Percentiles rank a stretch among this genome's conserved stretches.
Evolutionary conservation across 1,284 basidiomycete genomes (phyloP).

Genomic region (Mycosarcoma maydis): DNA sequence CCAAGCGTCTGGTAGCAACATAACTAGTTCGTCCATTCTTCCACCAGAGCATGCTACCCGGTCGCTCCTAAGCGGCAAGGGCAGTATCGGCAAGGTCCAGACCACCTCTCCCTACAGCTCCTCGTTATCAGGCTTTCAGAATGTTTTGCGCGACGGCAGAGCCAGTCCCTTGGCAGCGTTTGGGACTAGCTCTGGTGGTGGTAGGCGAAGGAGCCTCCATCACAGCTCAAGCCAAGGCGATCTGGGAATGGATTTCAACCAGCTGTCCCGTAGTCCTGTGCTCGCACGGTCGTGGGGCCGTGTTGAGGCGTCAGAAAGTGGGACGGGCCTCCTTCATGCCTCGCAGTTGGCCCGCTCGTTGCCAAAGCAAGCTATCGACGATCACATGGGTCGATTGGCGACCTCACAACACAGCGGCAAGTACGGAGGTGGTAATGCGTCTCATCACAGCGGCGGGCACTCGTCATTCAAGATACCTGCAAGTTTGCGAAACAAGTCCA

Average conservation of each 20-base stretch:
- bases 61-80: constrained; percentile 48
- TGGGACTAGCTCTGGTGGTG: constrained; percentile 19
- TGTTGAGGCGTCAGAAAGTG: constrained; percentile 9
- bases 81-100: constrained; percentile 41
- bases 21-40: constrained; percentile 40
- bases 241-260: constrained; percentile 25
- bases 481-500: constrained; percentile 11
- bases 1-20: constrained; percentile 39
- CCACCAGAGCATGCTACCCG: constrained; percentile 46
- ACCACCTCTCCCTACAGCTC: constrained; percentile 45
- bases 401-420: constrained; percentile 31
- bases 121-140: constrained; percentile 44
- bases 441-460: constrained; percentile 38
- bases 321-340: constrained; percentile 1
- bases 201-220: constrained; percentile 24
- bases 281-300: constrained; percentile 25
- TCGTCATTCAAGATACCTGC: constrained; percentile 42
- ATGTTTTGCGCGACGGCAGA: constrained; percentile 29
- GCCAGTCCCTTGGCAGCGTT: constrained; percentile 30
- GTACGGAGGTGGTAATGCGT: constrained; percentile 20
- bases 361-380: constrained; percentile 27
- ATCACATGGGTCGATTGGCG: constrained; percentile 4
- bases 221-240: constrained; percentile 47
- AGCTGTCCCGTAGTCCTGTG: constrained; percentile 22
- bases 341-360: constrained; percentile 34